phyloP scores from a whole-genome alignment of 2,329 filamentous ascomycete genomes.

The Venturia oleaginea region DNA sequence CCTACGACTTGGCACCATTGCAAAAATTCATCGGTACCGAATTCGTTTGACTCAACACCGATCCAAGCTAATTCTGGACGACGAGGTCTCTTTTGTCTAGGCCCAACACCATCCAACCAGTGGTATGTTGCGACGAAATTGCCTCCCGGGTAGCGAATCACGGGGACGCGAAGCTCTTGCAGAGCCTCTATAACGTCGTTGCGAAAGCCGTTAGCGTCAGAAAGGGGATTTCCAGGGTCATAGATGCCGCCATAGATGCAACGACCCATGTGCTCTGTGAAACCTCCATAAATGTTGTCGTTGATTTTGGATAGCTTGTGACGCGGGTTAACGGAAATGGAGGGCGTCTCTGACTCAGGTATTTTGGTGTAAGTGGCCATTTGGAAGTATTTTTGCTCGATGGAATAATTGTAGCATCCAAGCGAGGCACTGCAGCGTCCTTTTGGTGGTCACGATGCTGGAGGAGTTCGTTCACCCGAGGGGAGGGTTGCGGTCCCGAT shows the following conservation, averaged over 20 bases:
- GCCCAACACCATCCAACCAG: conserved; percentile 75
- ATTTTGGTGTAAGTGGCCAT: conserved; percentile 71
- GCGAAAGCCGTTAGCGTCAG: conserved; percentile 66
- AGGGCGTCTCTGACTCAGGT: conserved; percentile 48
- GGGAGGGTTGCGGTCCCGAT: neutral
- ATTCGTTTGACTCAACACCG: conserved; percentile 65
- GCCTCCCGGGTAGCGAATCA: conserved; percentile 72
- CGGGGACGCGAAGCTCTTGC: conserved; percentile 64
- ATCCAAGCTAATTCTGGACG: conserved; percentile 71
- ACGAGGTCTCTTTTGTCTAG: conserved; percentile 56
- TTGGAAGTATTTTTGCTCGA: conserved; percentile 13
- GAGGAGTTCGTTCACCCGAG: neutral
- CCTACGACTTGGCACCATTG: conserved; percentile 65
- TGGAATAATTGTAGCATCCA: neutral
- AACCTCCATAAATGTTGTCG: conserved; percentile 74
- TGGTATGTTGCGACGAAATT: conserved; percentile 82
- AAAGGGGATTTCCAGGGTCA: conserved; percentile 64
- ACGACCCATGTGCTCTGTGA: conserved; percentile 82
- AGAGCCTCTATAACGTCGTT: conserved; percentile 69
- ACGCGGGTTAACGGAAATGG: conserved; percentile 55
- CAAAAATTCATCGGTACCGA: conserved; percentile 82
- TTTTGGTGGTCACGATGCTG: conserved; percentile 8
- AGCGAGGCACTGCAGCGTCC: neutral
- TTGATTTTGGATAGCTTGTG: conserved; percentile 65
- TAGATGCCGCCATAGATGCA: conserved; percentile 85